Evolutionary conservation across 2,329 filamentous ascomycete genomes (phyloP).

Genomic region (Aspergillus sp.): DNA sequence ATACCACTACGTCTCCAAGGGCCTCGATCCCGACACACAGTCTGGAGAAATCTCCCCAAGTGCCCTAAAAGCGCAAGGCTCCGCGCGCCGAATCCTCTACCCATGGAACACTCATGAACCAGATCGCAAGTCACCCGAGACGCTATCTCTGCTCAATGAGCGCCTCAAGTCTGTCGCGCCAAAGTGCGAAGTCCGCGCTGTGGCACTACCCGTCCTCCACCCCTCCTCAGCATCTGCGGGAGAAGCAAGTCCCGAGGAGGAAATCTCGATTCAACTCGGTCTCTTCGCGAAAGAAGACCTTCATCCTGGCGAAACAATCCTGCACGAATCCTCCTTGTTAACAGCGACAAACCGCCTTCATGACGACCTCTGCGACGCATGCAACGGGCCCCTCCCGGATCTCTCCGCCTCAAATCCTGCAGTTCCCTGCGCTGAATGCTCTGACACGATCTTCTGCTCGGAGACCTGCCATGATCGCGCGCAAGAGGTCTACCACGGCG

Average conservation of each 20-base stretch:
- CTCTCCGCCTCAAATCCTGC: constrained; percentile 47
- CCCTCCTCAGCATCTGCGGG: constrained; percentile 27
- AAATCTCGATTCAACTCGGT: constrained; percentile 73
- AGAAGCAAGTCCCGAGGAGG: constrained; percentile 25
- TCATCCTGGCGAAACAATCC: constrained; percentile 72
- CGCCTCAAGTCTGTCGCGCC: constrained; percentile 72
- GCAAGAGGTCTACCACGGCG: constrained; percentile 60
- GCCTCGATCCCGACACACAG: background rate
- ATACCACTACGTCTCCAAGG: constrained; percentile 26
- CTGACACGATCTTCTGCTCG: constrained; percentile 65
- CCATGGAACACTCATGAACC: constrained; percentile 67
- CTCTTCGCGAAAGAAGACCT: constrained; percentile 88
- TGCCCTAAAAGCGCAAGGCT: constrained; percentile 43
- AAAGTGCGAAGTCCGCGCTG: constrained; percentile 78
- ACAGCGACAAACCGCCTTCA: constrained; percentile 89
- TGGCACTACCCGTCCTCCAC: constrained; percentile 74
- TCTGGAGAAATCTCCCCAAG: constrained; percentile 33
- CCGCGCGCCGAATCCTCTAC: constrained; percentile 60
- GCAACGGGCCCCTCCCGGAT: constrained; percentile 72
- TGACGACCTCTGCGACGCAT: constrained; percentile 87
- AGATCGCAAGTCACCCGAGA: constrained; percentile 58
- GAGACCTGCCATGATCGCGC: constrained; percentile 60
- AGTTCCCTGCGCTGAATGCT: constrained; percentile 59
- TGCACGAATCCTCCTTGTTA: constrained; percentile 82
- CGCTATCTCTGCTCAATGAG: constrained; percentile 71